A percentile compares a stretch with the other conserved stretches of the same genome.
phyloP scores from a whole-genome alignment of 441 rosid species.

The Aquilaria agallochum region DNA sequence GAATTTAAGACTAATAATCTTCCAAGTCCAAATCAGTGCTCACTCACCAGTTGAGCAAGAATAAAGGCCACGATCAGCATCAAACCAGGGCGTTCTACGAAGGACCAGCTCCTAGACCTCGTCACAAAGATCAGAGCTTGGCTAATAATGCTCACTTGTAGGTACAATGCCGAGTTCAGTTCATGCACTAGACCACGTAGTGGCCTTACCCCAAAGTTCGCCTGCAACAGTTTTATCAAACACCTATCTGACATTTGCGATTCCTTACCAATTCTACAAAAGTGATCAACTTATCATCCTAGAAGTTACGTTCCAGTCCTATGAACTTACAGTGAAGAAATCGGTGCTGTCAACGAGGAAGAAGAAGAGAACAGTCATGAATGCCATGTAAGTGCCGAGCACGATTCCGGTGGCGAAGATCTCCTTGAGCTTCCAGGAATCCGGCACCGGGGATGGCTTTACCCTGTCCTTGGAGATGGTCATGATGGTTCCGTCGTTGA shows the following conservation, averaged over 20 bases:
- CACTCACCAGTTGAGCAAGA: conserved; percentile 71
- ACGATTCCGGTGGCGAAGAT: conserved; percentile 83
- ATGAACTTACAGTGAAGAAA: conserved; percentile 60
- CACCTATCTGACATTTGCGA: too few species aligned
- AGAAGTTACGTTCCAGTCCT: not conserved
- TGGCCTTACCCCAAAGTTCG: conserved; percentile 49
- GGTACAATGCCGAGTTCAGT: conserved; percentile 84
- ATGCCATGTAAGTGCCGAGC: conserved; percentile 77
- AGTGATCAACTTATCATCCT: not conserved
- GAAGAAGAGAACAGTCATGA: conserved; percentile 69
- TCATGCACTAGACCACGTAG: conserved; percentile 35
- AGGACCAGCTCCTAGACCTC: conserved; percentile 89
- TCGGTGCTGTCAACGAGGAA: conserved; percentile 60
- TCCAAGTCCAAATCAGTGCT: not conserved
- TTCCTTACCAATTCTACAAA: too few species aligned
- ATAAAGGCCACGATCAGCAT: conserved; percentile 63
- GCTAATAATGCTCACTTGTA: conserved; percentile 96
- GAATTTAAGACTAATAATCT: not conserved
- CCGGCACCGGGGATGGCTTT: conserved; percentile 88
- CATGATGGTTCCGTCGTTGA: conserved; percentile 98
- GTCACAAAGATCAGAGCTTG: conserved; percentile 96
- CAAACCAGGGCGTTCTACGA: conserved; percentile 68
- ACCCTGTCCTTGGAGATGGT: conserved; percentile 90
- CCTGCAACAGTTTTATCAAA: conserved; percentile 27
- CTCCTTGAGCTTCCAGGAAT: conserved; percentile 91